Percentiles rank a stretch among this genome's conserved stretches.
Conservation (phyloP, 306 rosid species). For the Vigna trinervia region DNA sequence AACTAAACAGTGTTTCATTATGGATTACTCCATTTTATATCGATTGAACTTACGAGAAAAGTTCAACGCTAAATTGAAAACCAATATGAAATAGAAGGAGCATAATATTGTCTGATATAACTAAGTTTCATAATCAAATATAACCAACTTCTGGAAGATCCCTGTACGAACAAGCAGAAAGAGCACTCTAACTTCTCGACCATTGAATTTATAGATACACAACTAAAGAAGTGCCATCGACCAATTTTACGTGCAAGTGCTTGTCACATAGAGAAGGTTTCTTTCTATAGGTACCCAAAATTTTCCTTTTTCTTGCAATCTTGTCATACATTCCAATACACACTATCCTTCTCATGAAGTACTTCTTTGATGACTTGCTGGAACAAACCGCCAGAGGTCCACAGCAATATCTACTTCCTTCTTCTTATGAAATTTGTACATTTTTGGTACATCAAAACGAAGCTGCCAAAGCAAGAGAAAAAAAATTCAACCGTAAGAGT, state of each 20-base stretch:
- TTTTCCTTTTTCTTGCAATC: constrained; percentile 13
- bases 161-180: not conserved
- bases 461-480: constrained; percentile 60
- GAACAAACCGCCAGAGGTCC: constrained; percentile 93
- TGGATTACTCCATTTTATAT: not conserved
- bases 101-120: not conserved
- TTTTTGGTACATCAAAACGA: constrained; percentile 72
- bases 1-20: not conserved
- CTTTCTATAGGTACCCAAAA: not conserved
- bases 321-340: constrained; percentile 31
- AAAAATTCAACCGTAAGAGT: constrained; percentile 8
- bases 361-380: constrained; percentile 47
- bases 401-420: constrained; percentile 86
- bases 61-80: not conserved
- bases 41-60: too few relatives aligned
- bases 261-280: constrained; percentile 1
- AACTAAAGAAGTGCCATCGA: constrained; percentile 1
- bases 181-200: not conserved
- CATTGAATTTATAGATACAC: constrained; percentile 26
- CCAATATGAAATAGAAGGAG: not conserved
- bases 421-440: constrained; percentile 93
- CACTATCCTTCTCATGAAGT: constrained; percentile 29
- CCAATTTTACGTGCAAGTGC: constrained; percentile 30
- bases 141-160: constrained; percentile 23
- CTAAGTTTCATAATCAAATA: constrained; percentile 19